Conservation (phyloP, 441 rosid species). For the Flueggea neowawraea region DNA sequence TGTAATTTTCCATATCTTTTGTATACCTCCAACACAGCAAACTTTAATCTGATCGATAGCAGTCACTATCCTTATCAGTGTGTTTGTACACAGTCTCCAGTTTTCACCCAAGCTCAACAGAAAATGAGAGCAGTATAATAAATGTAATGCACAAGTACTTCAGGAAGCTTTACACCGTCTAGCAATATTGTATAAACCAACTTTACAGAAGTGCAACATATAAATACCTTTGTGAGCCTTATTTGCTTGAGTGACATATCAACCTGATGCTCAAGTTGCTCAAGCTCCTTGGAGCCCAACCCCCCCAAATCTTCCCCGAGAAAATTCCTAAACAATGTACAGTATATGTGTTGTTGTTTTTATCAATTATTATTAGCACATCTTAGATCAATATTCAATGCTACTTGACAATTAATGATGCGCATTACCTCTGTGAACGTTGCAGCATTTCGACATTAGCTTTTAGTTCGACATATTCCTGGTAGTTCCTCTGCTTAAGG, state of each 20-base stretch:
- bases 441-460: constrained; percentile 48
- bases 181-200: not conserved
- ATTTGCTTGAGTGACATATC: constrained; percentile 55
- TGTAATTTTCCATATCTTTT: no score
- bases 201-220: not conserved
- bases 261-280: constrained; percentile 54
- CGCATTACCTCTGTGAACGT: constrained; percentile 44
- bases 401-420: no score
- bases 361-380: no score
- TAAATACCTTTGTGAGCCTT: constrained; percentile 46
- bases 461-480: constrained; percentile 56
- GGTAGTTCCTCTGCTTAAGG: constrained; percentile 42
- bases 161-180: no score
- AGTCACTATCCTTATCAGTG: no score
- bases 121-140: no score
- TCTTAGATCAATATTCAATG: no score
- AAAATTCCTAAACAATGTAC: constrained; percentile 34
- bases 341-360: not conserved
- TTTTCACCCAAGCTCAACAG: no score
- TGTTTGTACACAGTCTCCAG: no score
- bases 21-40: no score
- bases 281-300: constrained; percentile 41
- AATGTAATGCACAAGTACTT: no score
- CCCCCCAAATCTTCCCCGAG: constrained; percentile 61
- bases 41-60: no score